Base-by-base conservation (phyloP, 73 alveolate genomes). In the Chromera velia region DNA sequence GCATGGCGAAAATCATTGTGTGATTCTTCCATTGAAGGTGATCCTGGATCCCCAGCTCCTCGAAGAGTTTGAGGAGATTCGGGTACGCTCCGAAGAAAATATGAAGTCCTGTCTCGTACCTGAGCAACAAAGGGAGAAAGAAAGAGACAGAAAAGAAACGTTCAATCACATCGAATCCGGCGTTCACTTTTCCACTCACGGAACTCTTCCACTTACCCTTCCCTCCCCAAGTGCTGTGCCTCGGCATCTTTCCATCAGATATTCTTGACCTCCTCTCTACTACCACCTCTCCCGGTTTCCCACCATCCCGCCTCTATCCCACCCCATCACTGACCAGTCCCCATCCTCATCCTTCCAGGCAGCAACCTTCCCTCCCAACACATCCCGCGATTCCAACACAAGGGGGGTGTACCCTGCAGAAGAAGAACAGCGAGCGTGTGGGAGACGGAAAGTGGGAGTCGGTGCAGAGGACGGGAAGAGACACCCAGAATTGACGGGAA, bases 291-390 rank as follows among this genome's bases (percentile, higher is more conserved):
- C n/a, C n/a, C n/a, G n/a, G n/a, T n/a, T n/a, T n/a, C n/a, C n/a
- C n/a, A n/a, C n/a, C n/a, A n/a, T n/a, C n/a, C n/a, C n/a, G n/a
- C n/a, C n/a, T n/a, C n/a, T n/a, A n/a, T n/a, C n/a, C n/a, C n/a
- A n/a, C n/a, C n/a, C 85, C 1, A 78, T 78, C 73, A 68, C 85
- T 24, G 68, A 40, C 85, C 85, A 79, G 76, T 79, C 85, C 24
- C 85, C 85, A 32, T 79, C 85, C 80, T 79, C 70, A 33, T 79
- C 85, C 34, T 79, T 55, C 85, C 85, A 79, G 28, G 85, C 85
- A 0, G 85, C 69, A 4, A 79, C 85, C 67, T 79, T 79, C 29
- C 85, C 85, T n/a, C 85, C 85, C 49, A 55, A n/a, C 70, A 55
- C 70, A 17, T 55, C 70, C 32, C 70, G 70, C 0, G 85, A 79